Evolutionary conservation across 129 eudicot species (phyloP).

Genomic region (Chrysanthemum lavandulifolium): DNA sequence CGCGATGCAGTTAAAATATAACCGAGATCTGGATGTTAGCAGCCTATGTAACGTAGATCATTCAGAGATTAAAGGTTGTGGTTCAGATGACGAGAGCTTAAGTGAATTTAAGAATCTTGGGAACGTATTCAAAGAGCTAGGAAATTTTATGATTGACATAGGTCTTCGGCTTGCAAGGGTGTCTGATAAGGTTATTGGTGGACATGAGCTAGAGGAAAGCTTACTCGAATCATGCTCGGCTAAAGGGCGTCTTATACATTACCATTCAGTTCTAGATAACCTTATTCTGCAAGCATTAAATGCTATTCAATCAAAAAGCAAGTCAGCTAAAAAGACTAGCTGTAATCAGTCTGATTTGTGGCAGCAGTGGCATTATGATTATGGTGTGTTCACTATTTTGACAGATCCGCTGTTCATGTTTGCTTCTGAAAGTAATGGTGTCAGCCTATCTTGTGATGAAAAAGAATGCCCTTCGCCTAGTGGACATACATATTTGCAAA

Average conservation of each 20-base stretch:
- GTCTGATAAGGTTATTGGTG: conserved; percentile 79
- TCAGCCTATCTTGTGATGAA: conserved; percentile 25
- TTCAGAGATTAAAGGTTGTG: neutral
- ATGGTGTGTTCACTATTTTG: conserved; percentile 82
- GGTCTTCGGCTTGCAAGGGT: conserved; percentile 69
- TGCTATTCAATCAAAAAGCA: conserved; percentile 1
- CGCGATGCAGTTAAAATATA: conserved; percentile 79
- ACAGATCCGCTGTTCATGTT: conserved; percentile 73
- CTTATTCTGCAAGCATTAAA: conserved; percentile 38
- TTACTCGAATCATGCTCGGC: conserved; percentile 68
- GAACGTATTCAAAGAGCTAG: conserved; percentile 55
- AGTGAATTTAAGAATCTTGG: conserved; percentile 57
- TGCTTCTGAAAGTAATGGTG: conserved; percentile 28
- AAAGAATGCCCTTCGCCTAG: conserved; percentile 56
- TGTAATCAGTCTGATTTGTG: conserved; percentile 41
- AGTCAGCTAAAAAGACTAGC: conserved; percentile 5
- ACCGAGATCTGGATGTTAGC: conserved; percentile 18
- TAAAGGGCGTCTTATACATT: conserved; percentile 95
- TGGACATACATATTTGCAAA: conserved; percentile 67
- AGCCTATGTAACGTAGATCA: conserved; percentile 5
- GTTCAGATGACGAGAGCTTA: conserved; percentile 4
- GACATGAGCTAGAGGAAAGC: conserved; percentile 73
- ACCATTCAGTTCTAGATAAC: conserved; percentile 70
- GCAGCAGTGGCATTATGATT: conserved; percentile 99
- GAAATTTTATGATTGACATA: conserved; percentile 79